Base-by-base conservation (phyloP, 495 filamentous ascomycete genomes). In the Geopyxis carbonaria region DNA sequence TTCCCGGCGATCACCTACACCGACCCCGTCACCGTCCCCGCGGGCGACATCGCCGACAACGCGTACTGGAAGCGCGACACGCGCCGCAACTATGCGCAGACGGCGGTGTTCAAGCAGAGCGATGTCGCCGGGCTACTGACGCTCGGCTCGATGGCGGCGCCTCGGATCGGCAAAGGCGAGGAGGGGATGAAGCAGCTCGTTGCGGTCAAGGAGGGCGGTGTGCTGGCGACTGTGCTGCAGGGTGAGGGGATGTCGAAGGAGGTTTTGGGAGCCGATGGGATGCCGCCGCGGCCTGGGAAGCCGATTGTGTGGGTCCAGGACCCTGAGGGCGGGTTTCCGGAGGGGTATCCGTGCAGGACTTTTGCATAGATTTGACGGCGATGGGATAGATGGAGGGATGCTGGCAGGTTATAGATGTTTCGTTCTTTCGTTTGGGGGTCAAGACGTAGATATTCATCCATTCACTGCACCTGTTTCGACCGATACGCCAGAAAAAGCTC, bases 1-100 rank as follows among this genome's bases (percentile, higher is more conserved):
- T 64, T 76, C 55, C 76, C 82, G 49, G 85, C 91, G 19, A 55
- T 69, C 16, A 57, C 59, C 20, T 97, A 93, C 62, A 74, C 81
- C 57, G 91, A 95, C 55, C 85, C 85, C 11, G 80, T 91, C 34
- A 94, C 87, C 9, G 23, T 80, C 0, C 89, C 91, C n/a, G 81
- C 89, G 2, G 85, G 73, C 40, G 89, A 99, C 59, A 73, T 97
- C 46, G 89, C 89, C 50, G 89, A 92, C 55, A 97, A 97, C 61
- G 73, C 89, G 27, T 97, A 97, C 72, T 97, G 84, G 81, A 91
- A 91, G 64, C 84, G 89, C 40, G 89, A 97, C 50, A 60, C 65
- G 37, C 78, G 89, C 34, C 74, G 91, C 51, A 71, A 67, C 53
- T 97, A 95, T 64, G 79, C 91, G n/a, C 68, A 67, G 40, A 66